Evolutionary conservation across 176 grass and related monocot genomes (phyloP).

Genomic region (Oropetium thomaeum): DNA sequence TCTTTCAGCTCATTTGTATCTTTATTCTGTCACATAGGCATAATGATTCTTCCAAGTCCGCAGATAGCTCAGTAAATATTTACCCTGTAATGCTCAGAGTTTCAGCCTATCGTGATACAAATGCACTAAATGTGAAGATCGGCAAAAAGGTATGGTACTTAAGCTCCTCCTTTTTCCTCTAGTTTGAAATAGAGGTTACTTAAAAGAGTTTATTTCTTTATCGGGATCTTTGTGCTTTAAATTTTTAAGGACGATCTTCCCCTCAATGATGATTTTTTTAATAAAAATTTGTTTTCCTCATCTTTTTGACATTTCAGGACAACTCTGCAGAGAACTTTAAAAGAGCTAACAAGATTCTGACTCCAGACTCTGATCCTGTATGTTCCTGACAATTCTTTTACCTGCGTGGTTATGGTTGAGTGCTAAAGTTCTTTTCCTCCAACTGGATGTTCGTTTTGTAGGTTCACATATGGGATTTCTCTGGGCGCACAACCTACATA

Average conservation of each 20-base stretch:
- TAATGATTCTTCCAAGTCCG: conserved; percentile 37
- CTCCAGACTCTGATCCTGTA: conserved; percentile 68
- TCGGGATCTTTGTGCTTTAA: neutral
- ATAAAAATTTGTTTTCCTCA: neutral
- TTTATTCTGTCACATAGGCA: conserved; percentile 37
- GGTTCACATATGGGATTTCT: conserved; percentile 97
- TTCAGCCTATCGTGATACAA: conserved; percentile 58
- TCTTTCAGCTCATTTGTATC: conserved; percentile 9
- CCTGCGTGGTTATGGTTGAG: neutral
- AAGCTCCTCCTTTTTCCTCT: conserved; percentile 19
- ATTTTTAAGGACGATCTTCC: neutral
- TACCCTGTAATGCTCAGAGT: conserved; percentile 83
- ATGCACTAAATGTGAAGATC: conserved; percentile 74
- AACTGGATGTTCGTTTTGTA: conserved; percentile 39
- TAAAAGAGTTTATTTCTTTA: conserved; percentile 3
- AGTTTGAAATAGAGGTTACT: conserved; percentile 18
- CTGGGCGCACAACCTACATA: conserved; percentile 77
- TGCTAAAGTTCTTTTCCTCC: conserved; percentile 14
- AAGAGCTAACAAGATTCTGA: conserved; percentile 83
- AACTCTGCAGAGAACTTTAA: conserved; percentile 83
- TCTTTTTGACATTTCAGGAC: conserved; percentile 56
- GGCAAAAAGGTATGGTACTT: conserved; percentile 67
- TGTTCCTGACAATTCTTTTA: conserved; percentile 12
- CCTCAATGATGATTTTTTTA: neutral
- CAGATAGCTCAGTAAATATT: conserved; percentile 51